Conservation (phyloP, 352 stramenopile genomes). For the Phytophthora tubulina region DNA sequence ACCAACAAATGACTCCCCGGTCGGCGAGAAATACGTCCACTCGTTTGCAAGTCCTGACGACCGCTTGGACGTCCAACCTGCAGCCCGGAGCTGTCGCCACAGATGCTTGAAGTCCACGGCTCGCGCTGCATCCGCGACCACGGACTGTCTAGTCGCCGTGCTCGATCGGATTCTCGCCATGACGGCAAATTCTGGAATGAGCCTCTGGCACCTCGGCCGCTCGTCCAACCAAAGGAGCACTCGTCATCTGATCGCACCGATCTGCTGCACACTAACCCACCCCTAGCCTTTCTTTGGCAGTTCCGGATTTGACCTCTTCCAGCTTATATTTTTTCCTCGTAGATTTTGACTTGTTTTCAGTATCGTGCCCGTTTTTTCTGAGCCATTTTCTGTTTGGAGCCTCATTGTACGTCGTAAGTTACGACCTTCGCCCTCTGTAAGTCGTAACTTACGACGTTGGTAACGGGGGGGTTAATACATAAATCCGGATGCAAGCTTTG, state of each 20-base stretch:
- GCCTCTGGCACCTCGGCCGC: too few relatives aligned
- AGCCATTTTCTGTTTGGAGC: slow-evolving; percentile 17
- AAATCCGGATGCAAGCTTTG: too few relatives aligned
- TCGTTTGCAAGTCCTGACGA: neutral
- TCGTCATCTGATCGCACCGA: neutral
- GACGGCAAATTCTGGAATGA: slow-evolving; percentile 10
- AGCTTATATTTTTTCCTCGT: slow-evolving; percentile 2
- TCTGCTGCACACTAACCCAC: neutral
- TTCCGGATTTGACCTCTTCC: neutral
- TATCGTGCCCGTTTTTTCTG: slow-evolving; percentile 1
- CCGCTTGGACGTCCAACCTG: neutral
- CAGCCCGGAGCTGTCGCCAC: neutral
- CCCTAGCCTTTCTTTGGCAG: neutral
- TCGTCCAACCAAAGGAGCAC: neutral
- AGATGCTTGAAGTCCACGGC: neutral
- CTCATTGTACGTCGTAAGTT: slow-evolving; percentile 13
- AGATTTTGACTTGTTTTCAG: slow-evolving; percentile 11
- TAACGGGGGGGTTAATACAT: slow-evolving; percentile 8
- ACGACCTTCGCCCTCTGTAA: too few relatives aligned
- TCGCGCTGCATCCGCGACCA: neutral
- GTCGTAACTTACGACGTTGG: slow-evolving; percentile 23
- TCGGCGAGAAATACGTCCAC: neutral
- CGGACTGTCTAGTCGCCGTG: neutral
- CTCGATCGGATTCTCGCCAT: neutral
- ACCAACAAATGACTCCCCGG: neutral